Conservation (phyloP, 805 yeast genomes). For the Yarrowia phangngaensis region DNA sequence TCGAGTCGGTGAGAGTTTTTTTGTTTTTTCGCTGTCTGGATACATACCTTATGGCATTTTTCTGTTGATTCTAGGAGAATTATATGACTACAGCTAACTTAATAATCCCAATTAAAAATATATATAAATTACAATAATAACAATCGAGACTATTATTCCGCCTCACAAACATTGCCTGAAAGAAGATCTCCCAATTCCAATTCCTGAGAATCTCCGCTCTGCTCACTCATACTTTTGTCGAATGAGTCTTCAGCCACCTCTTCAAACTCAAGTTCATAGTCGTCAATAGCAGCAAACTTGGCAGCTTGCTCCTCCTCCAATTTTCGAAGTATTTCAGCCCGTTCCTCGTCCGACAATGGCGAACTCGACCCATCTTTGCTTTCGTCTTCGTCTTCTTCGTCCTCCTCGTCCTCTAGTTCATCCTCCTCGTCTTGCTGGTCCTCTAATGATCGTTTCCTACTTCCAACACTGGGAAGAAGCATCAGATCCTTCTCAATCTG, state of each 20-base stretch:
- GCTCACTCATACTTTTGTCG: constrained; percentile 14
- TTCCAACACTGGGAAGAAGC: neutral
- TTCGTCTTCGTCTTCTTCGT: neutral
- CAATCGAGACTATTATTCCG: neutral
- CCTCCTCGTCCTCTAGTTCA: neutral
- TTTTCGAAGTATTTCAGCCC: neutral
- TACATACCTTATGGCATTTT: no score
- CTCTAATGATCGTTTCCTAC: neutral
- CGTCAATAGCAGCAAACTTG: constrained; percentile 31
- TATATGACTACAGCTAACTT: no score
- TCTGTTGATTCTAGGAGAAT: no score
- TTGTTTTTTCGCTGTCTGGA: no score
- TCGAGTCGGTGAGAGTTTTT: no score
- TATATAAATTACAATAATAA: no score
- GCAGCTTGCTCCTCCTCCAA: constrained; percentile 10
- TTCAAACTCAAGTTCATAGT: constrained; percentile 27
- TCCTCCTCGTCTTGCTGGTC: neutral
- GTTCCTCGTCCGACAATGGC: constrained; percentile 2
- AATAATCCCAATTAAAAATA: no score
- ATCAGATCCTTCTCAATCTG: constrained; percentile 13
- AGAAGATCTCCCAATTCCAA: constrained; percentile 3
- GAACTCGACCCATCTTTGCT: neutral
- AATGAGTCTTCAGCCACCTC: constrained; percentile 11
- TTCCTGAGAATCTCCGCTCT: neutral
- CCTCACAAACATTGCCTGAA: neutral